Percentiles rank a stretch among this genome's conserved stretches.
phyloP scores from a whole-genome alignment of 805 yeast genomes.

The Yarrowia sp. region DNA sequence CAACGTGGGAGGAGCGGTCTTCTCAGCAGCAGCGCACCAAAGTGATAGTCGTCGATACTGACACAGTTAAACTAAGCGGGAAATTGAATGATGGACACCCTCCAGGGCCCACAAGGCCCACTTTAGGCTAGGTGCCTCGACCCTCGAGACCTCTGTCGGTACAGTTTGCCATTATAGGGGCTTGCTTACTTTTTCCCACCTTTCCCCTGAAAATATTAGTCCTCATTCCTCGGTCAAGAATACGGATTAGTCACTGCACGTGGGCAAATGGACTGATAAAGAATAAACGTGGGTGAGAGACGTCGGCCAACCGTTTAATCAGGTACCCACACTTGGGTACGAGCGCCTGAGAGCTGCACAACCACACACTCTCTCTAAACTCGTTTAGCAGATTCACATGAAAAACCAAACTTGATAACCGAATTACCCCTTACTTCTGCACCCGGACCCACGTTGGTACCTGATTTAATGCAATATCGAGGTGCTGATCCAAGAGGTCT shows the following conservation, averaged over 20 bases:
- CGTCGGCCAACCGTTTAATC: neutral
- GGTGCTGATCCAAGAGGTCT: neutral
- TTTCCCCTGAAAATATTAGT: constrained; percentile 10
- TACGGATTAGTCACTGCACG: constrained; percentile 11
- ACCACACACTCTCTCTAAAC: neutral
- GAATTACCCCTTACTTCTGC: constrained; percentile 24
- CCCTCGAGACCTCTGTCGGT: neutral
- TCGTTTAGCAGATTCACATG: constrained; percentile 9
- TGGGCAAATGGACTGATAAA: constrained; percentile 2
- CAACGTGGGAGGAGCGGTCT: neutral
- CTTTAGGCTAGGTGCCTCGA: neutral
- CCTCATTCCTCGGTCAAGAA: constrained; percentile 19
- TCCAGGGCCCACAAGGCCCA: constrained; percentile 13
- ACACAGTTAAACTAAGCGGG: constrained; percentile 9
- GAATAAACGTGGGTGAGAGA: constrained; percentile 5
- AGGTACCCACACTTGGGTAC: constrained; percentile 2
- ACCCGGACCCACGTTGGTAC: constrained; percentile 18
- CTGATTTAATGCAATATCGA: constrained; percentile 31
- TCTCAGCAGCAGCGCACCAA: neutral
- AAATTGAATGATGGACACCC: constrained; percentile 5
- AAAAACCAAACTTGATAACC: constrained; percentile 9
- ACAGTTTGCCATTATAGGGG: neutral
- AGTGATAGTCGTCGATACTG: neutral
- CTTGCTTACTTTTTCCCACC: neutral
- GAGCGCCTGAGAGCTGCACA: neutral